Base-by-base conservation (phyloP, 164 flowering plant species). In the Vitis rotundifolia region DNA sequence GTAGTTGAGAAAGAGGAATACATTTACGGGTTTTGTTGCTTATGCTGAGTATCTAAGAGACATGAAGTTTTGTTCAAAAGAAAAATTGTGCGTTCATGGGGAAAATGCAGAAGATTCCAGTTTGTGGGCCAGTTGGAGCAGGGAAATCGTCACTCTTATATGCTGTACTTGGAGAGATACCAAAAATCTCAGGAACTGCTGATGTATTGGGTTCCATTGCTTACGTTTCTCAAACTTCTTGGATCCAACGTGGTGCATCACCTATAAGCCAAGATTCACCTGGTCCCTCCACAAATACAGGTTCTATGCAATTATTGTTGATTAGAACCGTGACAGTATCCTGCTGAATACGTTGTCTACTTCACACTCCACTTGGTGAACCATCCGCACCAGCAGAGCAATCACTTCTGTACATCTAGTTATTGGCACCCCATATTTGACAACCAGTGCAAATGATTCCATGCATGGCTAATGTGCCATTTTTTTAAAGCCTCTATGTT, bases 31-130 rank as follows among this genome's bases (percentile, higher is more conserved):
- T 83, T 94, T 94, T 78, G 87, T 92, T 72, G 69, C 90, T 60
- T 87, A 83, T 78, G 97, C 97, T 5, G 94, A 92, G 78, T 87
- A 83, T 75, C 76, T 94, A 55, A 84, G 91, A 68, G 85, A 86
- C 67, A 83, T 82, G 1, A 89, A 86, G 63, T 94, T 88, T 63
- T 82, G 88, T 49, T 79, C 93, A 68, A 91, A 88, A 79, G 99
- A 89, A 72, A 94, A 80, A 78, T 72, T 94, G 49, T 88, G 91
- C 79, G 89, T 92, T 60, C 15, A 89, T 15, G 97, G 99, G 73
- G 79, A 94, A 80, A 92, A 97, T 84, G 97, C 99, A 8, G 97
- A 97, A 54, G 99, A 67, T 96, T 22, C 26, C 98, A n/a, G 75
- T 94, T 44, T 91, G 97, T 67, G 98, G 98, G 3, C 86, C 90